These are phyloP conservation scores for Ophiorrhiza pumila DNA, from an alignment of 257 asterid species.

Conservation along the genomic window DNA sequence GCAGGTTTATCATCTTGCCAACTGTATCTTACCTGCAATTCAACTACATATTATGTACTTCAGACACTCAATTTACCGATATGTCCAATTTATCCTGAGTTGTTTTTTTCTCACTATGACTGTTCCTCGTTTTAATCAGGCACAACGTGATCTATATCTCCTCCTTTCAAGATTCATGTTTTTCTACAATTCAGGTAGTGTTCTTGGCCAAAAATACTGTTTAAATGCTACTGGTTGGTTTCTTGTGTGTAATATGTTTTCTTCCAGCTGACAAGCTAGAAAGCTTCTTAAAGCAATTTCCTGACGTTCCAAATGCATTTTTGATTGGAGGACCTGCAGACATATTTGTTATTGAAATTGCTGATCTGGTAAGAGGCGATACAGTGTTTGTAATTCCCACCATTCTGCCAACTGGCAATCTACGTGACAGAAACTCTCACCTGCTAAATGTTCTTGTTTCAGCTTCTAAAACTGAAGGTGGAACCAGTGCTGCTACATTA, in stretches of 20 bases:
- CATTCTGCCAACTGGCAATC: background rate
- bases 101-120: slow-evolving; percentile 6
- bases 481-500: slow-evolving; percentile 96
- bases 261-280: slow-evolving; percentile 70
- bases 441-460: slow-evolving; percentile 18
- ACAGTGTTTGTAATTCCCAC: background rate
- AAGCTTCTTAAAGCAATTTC: slow-evolving; percentile 70
- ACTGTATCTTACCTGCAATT: background rate
- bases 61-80: background rate
- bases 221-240: slow-evolving; percentile 17
- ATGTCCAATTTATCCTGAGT: background rate
- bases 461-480: slow-evolving; percentile 94
- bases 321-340: slow-evolving; percentile 74
- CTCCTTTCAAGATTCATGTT: slow-evolving; percentile 77
- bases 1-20: slow-evolving; percentile 50
- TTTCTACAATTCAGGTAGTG: slow-evolving; percentile 67
- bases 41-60: background rate
- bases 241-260: slow-evolving; percentile 4
- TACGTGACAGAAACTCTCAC: background rate
- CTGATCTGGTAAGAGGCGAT: slow-evolving; percentile 71
- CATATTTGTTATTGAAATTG: slow-evolving; percentile 70
- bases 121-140: slow-evolving; percentile 39
- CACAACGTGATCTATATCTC: slow-evolving; percentile 80
- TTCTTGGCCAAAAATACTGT: slow-evolving; percentile 10
- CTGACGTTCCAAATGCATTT: slow-evolving; percentile 89